phyloP scores from a whole-genome alignment of 805 yeast genomes.

The Pichia manshurica region DNA sequence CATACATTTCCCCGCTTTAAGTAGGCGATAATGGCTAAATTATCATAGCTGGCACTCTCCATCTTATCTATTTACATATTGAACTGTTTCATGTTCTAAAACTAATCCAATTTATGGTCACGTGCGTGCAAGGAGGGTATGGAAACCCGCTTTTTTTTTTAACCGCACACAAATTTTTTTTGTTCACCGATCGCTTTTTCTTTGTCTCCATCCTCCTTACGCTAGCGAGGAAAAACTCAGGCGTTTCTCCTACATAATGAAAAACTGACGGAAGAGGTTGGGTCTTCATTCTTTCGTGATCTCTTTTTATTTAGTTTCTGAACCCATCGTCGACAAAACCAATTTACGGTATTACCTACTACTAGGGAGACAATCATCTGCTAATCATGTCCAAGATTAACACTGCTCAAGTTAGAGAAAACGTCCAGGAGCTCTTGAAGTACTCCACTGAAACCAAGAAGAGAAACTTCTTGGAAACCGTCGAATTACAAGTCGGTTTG shows the following conservation, averaged over 20 bases:
- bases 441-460: slow-evolving; percentile 93
- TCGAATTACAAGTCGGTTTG: slow-evolving; percentile 98
- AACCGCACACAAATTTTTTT: background rate
- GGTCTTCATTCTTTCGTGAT: too few species aligned
- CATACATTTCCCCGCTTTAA: too few species aligned
- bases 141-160: too few species aligned
- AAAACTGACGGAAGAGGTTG: too few species aligned
- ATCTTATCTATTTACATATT: too few species aligned
- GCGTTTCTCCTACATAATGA: too few species aligned
- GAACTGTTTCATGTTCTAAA: too few species aligned
- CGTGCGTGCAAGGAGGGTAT: slow-evolving; percentile 17
- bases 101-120: slow-evolving; percentile 7
- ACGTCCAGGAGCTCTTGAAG: slow-evolving; percentile 87
- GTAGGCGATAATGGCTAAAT: too few species aligned
- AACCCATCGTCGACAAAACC: slow-evolving; percentile 48
- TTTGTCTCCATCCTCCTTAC: too few species aligned
- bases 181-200: background rate
- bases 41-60: too few species aligned
- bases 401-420: slow-evolving; percentile 90
- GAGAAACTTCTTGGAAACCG: slow-evolving; percentile 99
- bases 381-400: slow-evolving; percentile 77
- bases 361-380: slow-evolving; percentile 69
- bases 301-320: slow-evolving; percentile 6
- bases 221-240: too few species aligned
- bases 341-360: slow-evolving; percentile 34